A percentile compares a stretch with the other conserved stretches of the same genome.
These are phyloP conservation scores for Cryptococcus sp. DNA, from an alignment of 1,284 basidiomycete genomes.

Conservation along the genomic window DNA sequence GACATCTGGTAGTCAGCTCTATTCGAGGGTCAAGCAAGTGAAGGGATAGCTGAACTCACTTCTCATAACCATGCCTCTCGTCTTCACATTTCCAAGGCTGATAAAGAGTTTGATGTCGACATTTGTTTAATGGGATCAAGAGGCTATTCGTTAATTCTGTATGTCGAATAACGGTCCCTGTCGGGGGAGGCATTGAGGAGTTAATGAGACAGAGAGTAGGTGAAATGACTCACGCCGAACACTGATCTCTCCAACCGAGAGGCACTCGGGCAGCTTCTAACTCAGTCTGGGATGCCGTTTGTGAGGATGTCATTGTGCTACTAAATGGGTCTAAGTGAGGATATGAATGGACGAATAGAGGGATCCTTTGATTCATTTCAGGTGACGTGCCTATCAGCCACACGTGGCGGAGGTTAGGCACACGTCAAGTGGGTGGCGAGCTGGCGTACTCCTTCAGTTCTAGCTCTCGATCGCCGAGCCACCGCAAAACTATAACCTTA, in stretches of 20 bases:
- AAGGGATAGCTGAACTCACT: conserved; percentile 52
- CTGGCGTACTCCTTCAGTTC: too few species aligned
- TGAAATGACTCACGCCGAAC: conserved; percentile 69
- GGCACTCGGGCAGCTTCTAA: conserved; percentile 72
- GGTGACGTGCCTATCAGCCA: neutral
- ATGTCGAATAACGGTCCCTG: neutral
- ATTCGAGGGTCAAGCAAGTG: conserved; percentile 6
- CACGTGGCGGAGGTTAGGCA: too few species aligned
- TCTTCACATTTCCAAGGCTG: conserved; percentile 79
- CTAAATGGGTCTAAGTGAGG: neutral
- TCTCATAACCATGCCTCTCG: conserved; percentile 68
- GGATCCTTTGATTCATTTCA: neutral
- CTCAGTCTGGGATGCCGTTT: conserved; percentile 77
- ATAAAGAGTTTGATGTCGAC: conserved; percentile 66
- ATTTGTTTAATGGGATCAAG: conserved; percentile 77
- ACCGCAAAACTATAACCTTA: too few species aligned
- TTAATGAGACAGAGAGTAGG: neutral
- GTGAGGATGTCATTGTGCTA: conserved; percentile 59
- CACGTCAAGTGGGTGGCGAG: too few species aligned
- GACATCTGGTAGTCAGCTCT: conserved; percentile 57
- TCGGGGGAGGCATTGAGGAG: neutral
- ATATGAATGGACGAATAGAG: neutral
- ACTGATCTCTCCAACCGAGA: conserved; percentile 80
- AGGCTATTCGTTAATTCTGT: conserved; percentile 50
- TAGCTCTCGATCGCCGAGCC: too few species aligned